Percentiles rank a stretch among this genome's conserved stretches.
phyloP scores from a whole-genome alignment of 768 basidiomycete genomes.

The Leccinum barrowsii region DNA sequence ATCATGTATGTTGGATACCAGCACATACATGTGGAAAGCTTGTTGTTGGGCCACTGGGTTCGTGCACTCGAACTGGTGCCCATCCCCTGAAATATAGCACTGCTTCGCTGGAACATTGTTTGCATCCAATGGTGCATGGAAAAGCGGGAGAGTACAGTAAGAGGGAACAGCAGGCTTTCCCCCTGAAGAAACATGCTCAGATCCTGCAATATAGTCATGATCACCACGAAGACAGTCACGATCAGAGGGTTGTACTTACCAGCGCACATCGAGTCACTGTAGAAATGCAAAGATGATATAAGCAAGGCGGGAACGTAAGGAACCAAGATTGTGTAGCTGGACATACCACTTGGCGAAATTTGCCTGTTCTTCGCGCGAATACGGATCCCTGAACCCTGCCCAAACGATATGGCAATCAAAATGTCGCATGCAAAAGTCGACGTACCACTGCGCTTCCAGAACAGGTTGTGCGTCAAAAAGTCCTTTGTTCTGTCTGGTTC shows the following conservation, averaged over 20 bases:
- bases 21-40: conserved; percentile 56
- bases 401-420: neutral
- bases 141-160: conserved; percentile 51
- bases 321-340: neutral
- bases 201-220: conserved; percentile 31
- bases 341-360: conserved; percentile 52
- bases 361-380: conserved; percentile 51
- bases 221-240: neutral
- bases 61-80: conserved; percentile 50
- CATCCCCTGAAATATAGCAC: conserved; percentile 53
- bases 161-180: conserved; percentile 43
- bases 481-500: conserved; percentile 48
- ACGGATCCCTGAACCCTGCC: conserved; percentile 61
- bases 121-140: conserved; percentile 39
- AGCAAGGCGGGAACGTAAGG: neutral
- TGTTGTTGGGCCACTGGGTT: conserved; percentile 49
- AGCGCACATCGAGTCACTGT: conserved; percentile 50
- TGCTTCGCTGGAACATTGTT: conserved; percentile 21
- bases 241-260: conserved; percentile 28
- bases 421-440: neutral
- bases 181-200: conserved; percentile 44
- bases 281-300: neutral
- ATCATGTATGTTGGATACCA: neutral
- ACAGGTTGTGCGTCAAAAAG: conserved; percentile 50
- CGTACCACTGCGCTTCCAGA: conserved; percentile 55